phyloP scores from a whole-genome alignment of 345 rosid species.

The Salix arbutifolia region DNA sequence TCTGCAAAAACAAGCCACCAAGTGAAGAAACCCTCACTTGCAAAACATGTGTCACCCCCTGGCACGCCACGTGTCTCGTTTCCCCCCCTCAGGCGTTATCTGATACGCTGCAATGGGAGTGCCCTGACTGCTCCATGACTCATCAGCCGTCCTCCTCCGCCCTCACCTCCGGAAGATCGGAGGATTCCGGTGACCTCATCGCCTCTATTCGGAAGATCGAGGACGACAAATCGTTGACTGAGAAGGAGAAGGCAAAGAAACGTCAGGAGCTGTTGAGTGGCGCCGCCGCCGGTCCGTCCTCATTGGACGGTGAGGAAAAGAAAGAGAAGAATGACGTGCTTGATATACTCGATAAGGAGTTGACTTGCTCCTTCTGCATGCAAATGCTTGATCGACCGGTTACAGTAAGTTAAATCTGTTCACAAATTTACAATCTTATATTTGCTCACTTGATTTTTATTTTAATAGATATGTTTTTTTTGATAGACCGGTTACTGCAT shows the following conservation, averaged over 20 bases:
- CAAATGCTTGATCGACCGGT: conserved; percentile 68
- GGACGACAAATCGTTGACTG: conserved; percentile 41
- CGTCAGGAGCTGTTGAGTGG: conserved; percentile 56
- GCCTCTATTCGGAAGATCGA: conserved; percentile 47
- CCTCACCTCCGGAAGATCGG: background rate
- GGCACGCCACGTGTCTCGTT: conserved; percentile 64
- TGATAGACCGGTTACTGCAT: conserved; percentile 54
- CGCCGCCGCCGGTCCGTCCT: background rate
- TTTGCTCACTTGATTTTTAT: background rate
- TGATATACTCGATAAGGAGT: conserved; percentile 29
- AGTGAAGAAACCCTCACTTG: conserved; percentile 50
- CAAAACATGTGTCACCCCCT: conserved; percentile 54
- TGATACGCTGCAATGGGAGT: conserved; percentile 49
- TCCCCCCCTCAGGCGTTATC: conserved; percentile 39
- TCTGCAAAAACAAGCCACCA: conserved; percentile 41
- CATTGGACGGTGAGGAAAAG: background rate
- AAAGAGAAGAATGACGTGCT: conserved; percentile 19
- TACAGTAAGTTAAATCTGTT: conserved; percentile 34
- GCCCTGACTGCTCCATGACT: conserved; percentile 59
- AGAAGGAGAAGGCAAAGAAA: conserved; percentile 51
- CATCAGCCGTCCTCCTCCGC: background rate
- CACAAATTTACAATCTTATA: background rate
- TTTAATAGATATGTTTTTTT: background rate
- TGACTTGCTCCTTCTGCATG: conserved; percentile 59
- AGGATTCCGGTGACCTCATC: conserved; percentile 12